Evolutionary conservation across 768 basidiomycete genomes (phyloP), one percentile per base, ranked within the genome.

Genomic region (Leccinum incarnatum): DNA sequence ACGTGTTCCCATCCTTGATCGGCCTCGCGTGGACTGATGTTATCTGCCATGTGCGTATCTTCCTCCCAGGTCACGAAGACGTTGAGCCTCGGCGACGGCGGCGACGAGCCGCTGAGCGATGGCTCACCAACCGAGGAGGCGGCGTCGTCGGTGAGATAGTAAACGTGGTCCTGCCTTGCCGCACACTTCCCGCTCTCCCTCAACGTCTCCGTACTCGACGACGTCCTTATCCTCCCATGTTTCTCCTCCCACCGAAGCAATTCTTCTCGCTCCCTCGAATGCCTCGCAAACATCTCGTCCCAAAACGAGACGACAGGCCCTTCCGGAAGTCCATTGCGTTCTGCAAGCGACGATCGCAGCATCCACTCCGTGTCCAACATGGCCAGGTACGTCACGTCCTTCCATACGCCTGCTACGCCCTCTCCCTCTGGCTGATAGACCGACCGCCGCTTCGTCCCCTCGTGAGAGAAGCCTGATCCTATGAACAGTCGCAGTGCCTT

Each of bases 321-420:
- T 10, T 55, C 42, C 5, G 17, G 66, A 6, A 9, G 2, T 17
- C 8, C 27, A 21, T 40, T 54, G 2, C 46, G 21, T 4, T 25
- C 47, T 21, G 63, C 68, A 57, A 73, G 64, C 49, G 67, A 66
- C 12, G 59, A 54, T 19, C 70, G 76, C 37, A 83, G 61, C 25
- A 72, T 55, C 84, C 84, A 87, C 48, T 88, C 86, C 0, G 83
- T 86, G 49, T 81, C 85, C 54, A 88, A 69, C 62, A 88, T 76
- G 7, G 79, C 85, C 34, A 87, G 71, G 62, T 83, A 82, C 1
- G 82, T 84, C 25, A 82, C 80, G 59, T 87, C 84, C 61, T 79
- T 84, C 83, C 83, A 87, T 49, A 77, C 72, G 2, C 65, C 54
- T 2, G 74, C 75, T 56, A 79, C 60, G 17, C 70, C 73, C n/a